These are phyloP conservation scores for Graphilbum ipis-grandicollis DNA, from an alignment of 2,329 filamentous ascomycete genomes.

Conservation along the genomic window DNA sequence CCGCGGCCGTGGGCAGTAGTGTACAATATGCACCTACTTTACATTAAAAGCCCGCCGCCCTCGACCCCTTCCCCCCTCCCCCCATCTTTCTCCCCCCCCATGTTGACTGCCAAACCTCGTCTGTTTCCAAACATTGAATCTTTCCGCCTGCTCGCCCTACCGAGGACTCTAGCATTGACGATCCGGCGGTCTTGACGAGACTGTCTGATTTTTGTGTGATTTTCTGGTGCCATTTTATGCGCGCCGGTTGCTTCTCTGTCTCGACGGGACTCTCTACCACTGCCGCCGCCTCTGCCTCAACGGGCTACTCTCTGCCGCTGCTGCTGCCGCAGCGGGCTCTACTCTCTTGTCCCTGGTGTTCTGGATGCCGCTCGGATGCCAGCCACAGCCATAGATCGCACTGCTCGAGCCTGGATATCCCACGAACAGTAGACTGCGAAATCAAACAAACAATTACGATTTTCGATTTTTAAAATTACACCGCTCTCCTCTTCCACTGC, in stretches of 20 bases:
- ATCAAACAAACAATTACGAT: background rate
- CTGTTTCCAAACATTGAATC: slow-evolving; percentile 13
- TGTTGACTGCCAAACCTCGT: slow-evolving; percentile 25
- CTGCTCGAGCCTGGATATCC: slow-evolving; percentile 30
- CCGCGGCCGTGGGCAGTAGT: too few relatives aligned
- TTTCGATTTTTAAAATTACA: too few relatives aligned
- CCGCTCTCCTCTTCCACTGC: too few relatives aligned
- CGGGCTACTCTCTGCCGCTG: too few relatives aligned
- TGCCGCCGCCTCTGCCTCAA: too few relatives aligned
- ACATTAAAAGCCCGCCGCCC: background rate
- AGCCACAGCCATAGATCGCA: slow-evolving; percentile 33
- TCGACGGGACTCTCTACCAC: too few relatives aligned
- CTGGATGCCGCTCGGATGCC: slow-evolving; percentile 36
- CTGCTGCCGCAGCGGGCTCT: too few relatives aligned
- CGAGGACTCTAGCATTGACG: slow-evolving; percentile 16
- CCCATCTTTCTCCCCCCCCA: slow-evolving; percentile 8
- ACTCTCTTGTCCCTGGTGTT: background rate
- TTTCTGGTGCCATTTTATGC: too few relatives aligned
- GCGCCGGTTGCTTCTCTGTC: too few relatives aligned
- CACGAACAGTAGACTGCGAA: slow-evolving; percentile 16
- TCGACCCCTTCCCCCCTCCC: background rate
- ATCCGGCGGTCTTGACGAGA: slow-evolving; percentile 6
- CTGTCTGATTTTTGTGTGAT: background rate
- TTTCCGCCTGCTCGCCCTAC: slow-evolving; percentile 17
- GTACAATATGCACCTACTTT: too few relatives aligned